Percentiles rank a stretch among this genome's conserved stretches.
Conservation (phyloP, 2,329 filamentous ascomycete genomes). For the Pyrenochaeta sp. region DNA sequence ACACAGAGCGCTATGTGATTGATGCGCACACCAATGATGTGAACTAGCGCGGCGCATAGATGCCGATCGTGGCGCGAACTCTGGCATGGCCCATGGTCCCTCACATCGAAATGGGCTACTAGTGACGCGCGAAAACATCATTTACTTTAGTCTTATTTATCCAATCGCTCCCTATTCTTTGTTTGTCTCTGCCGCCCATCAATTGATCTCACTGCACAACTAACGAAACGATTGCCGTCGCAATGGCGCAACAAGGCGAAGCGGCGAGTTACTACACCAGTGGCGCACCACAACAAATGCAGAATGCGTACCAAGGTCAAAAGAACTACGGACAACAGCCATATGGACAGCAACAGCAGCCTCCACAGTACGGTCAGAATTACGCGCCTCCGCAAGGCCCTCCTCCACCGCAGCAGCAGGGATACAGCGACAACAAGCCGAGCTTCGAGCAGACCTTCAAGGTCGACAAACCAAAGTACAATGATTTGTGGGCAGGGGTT, state of each 20-base stretch:
- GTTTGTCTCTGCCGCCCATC: not conserved
- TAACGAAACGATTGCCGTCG: not conserved
- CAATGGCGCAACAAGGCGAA: conserved; percentile 47
- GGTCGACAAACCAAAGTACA: conserved; percentile 83
- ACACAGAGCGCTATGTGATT: conserved; percentile 9
- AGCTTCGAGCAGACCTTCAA: conserved; percentile 84
- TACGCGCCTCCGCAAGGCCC: conserved; percentile 38
- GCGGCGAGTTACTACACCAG: conserved; percentile 51
- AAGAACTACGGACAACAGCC: conserved; percentile 13
- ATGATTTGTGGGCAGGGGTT: conserved; percentile 89
- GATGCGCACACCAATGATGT: conserved; percentile 11
- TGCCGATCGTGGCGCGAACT: conserved; percentile 24
- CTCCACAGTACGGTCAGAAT: conserved; percentile 44
- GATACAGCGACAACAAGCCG: conserved; percentile 54
- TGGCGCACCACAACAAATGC: conserved; percentile 30
- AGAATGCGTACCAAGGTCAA: not conserved
- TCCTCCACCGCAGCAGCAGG: conserved; percentile 31
- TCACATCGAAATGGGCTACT: conserved; percentile 5
- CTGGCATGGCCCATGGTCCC: conserved; percentile 8
- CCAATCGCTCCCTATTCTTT: not conserved
- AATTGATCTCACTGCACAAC: not conserved
- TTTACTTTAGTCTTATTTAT: conserved; percentile 13
- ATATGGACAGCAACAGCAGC: conserved; percentile 39
- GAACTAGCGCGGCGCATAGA: conserved; percentile 3
- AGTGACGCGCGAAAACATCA: conserved; percentile 23